Conservation (phyloP, 768 basidiomycete species). For the Mycena galericulata region DNA sequence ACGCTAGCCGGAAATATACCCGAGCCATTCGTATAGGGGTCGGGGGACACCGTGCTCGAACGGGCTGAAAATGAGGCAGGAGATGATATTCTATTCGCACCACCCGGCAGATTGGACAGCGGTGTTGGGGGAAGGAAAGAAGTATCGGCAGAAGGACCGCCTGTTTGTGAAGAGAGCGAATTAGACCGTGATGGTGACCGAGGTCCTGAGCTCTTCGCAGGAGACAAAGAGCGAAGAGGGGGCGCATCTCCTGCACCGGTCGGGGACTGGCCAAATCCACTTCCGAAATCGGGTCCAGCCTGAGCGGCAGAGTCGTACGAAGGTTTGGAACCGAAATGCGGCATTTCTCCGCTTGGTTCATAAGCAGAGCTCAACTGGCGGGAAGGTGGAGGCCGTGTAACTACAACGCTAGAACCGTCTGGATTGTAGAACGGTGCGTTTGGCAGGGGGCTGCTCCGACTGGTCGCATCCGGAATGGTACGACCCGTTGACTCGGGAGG, state of each 20-base stretch:
- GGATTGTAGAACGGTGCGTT: conserved; percentile 2
- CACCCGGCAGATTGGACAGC: not conserved
- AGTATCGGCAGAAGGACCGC: conserved; percentile 18
- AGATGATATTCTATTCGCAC: conserved; percentile 10
- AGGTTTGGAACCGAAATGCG: conserved; percentile 7
- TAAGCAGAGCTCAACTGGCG: conserved; percentile 19
- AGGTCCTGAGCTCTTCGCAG: conserved; percentile 6
- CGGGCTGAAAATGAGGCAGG: conserved; percentile 19
- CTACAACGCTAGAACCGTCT: not conserved
- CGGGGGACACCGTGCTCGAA: conserved; percentile 15
- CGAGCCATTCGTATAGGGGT: conserved; percentile 23
- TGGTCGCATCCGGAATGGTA: not conserved
- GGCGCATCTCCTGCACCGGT: not conserved
- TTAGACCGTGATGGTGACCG: conserved; percentile 16
- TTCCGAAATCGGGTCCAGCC: not conserved
- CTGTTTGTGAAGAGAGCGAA: conserved; percentile 27
- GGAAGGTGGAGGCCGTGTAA: conserved; percentile 25
- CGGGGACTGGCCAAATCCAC: not conserved
- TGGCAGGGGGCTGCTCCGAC: not conserved
- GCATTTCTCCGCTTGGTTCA: conserved; percentile 13
- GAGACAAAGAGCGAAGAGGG: conserved; percentile 11
- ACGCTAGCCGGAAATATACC: not conserved
- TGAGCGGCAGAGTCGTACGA: conserved; percentile 13
- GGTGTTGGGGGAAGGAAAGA: conserved; percentile 6
- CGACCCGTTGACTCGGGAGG: not conserved